Evolutionary conservation across 352 stramenopile species (phyloP).

Genomic region (Globisporangium heterothallicum): DNA sequence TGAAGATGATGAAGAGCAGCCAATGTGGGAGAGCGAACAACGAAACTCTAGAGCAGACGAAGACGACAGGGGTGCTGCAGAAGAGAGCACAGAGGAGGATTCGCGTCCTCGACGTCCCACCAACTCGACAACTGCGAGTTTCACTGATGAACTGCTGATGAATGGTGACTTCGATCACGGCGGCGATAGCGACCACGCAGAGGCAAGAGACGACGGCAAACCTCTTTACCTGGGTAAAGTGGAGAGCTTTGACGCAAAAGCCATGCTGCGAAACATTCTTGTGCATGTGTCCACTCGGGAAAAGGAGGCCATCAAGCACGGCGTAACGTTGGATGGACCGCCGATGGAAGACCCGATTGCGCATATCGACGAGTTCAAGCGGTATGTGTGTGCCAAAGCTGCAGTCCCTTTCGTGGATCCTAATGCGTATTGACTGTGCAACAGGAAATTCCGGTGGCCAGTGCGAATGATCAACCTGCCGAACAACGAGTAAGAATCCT

Average conservation of each 20-base stretch:
- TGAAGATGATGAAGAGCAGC: conserved; percentile 3
- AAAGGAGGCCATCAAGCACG: conserved; percentile 22
- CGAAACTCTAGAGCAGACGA: neutral
- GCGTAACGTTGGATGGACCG: conserved; percentile 26
- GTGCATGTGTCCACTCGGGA: conserved; percentile 26
- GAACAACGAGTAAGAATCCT: conserved; percentile 39
- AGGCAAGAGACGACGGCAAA: neutral
- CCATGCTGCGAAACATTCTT: conserved; percentile 19
- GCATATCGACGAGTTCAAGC: conserved; percentile 37
- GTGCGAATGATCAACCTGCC: conserved; percentile 53
- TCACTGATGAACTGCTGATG: neutral
- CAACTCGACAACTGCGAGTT: neutral
- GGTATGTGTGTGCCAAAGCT: conserved; percentile 28
- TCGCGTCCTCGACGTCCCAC: too few relatives aligned
- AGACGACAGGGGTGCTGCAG: neutral
- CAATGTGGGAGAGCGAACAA: neutral
- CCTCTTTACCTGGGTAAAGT: neutral
- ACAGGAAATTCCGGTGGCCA: conserved; percentile 78
- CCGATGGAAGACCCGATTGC: conserved; percentile 41
- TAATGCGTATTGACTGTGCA: neutral
- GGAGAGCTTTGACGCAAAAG: conserved; percentile 8
- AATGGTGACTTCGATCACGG: neutral
- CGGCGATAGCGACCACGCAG: neutral
- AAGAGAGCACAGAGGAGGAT: neutral
- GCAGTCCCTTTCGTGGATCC: neutral